phyloP scores from a whole-genome alignment of 495 filamentous ascomycete genomes.

The Penicillium soppii region DNA sequence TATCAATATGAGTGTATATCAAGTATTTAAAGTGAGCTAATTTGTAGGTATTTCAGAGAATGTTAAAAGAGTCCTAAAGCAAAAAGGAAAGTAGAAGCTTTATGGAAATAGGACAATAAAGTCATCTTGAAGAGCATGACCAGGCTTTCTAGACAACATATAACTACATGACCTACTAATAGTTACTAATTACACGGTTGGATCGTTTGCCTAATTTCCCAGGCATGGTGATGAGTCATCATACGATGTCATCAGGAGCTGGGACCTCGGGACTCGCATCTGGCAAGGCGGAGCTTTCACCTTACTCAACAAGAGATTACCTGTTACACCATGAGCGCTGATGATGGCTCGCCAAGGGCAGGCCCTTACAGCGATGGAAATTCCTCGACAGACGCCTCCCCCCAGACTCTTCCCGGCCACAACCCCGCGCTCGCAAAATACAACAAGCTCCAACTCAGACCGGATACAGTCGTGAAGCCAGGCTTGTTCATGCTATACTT shows the following conservation, averaged over 20 bases:
- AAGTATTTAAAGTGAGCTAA: too few relatives aligned
- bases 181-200: too few relatives aligned
- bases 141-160: too few relatives aligned
- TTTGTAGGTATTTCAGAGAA: too few relatives aligned
- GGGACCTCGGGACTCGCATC: too few relatives aligned
- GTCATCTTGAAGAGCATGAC: too few relatives aligned
- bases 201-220: too few relatives aligned
- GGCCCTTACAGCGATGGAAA: neutral
- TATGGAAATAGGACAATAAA: too few relatives aligned
- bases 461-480: slow-evolving; percentile 19
- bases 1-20: too few relatives aligned
- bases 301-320: neutral
- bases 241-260: neutral
- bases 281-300: neutral
- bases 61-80: too few relatives aligned
- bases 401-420: neutral
- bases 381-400: slow-evolving; percentile 5
- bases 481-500: slow-evolving; percentile 29
- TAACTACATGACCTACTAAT: too few relatives aligned
- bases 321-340: slow-evolving; percentile 23
- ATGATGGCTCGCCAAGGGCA: slow-evolving; percentile 23
- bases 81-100: too few relatives aligned
- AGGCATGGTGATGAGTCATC: neutral
- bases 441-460: slow-evolving; percentile 14
- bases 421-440: slow-evolving; percentile 15